phyloP scores from a whole-genome alignment of 2,329 filamentous ascomycete species.

The Pseudogymnoascus sp. region DNA sequence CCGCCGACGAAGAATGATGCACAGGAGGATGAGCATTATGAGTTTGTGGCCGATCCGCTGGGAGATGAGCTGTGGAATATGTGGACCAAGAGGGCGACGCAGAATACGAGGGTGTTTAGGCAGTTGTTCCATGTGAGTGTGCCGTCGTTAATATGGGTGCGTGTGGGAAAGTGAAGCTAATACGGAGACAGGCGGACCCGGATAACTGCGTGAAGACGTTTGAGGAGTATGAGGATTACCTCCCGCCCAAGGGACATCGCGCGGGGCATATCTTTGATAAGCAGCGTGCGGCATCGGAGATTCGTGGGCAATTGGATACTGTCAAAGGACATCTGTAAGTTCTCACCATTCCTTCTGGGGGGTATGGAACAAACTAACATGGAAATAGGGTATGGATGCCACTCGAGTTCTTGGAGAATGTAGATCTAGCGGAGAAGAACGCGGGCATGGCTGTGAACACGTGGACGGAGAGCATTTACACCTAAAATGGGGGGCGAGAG shows the following conservation, averaged over 20 bases:
- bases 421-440: conserved; percentile 72
- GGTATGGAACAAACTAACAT: not conserved
- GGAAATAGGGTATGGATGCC: conserved; percentile 69
- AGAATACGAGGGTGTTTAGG: conserved; percentile 67
- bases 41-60: conserved; percentile 64
- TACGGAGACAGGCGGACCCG: not conserved
- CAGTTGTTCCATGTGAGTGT: conserved; percentile 72
- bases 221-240: conserved; percentile 77
- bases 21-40: conserved; percentile 52
- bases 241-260: conserved; percentile 61
- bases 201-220: conserved; percentile 63
- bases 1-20: conserved; percentile 61
- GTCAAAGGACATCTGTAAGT: conserved; percentile 67
- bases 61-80: conserved; percentile 55
- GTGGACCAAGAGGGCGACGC: conserved; percentile 62
- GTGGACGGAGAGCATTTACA: conserved; percentile 81
- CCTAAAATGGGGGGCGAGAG: conserved; percentile 55
- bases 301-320: conserved; percentile 65
- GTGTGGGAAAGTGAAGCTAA: not conserved
- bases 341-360: not conserved
- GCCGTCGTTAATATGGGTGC: not conserved
- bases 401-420: conserved; percentile 75
- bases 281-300: conserved; percentile 63
- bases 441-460: conserved; percentile 72
- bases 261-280: conserved; percentile 81